Percentiles rank a stretch among this genome's conserved stretches.
Evolutionary conservation across 805 yeast genomes (phyloP).

Genomic region (Schizosaccharomyces japonicus): DNA sequence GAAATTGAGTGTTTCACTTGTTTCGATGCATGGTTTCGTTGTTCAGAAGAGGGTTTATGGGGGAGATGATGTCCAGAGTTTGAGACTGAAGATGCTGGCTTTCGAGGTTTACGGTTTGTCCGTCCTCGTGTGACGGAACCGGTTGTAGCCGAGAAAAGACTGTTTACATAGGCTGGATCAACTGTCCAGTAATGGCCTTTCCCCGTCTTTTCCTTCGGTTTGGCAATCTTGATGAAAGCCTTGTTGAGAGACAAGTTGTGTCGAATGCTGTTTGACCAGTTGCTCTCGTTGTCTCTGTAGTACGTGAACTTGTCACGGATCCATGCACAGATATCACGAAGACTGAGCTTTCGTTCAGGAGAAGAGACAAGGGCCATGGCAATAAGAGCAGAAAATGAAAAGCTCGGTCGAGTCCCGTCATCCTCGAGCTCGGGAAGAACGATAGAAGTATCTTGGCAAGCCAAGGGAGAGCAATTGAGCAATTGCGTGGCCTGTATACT

Average conservation of each 20-base stretch:
- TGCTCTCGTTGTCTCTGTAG: slow-evolving; percentile 73
- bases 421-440: too few species aligned
- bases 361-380: slow-evolving; percentile 86
- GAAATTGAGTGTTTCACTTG: too few species aligned
- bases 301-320: slow-evolving; percentile 71
- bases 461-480: too few species aligned
- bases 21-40: too few species aligned
- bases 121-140: too few species aligned
- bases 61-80: too few species aligned
- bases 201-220: slow-evolving; percentile 93
- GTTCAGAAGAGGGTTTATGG: too few species aligned
- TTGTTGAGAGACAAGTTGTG: slow-evolving; percentile 84
- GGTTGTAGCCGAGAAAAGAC: too few species aligned
- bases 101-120: too few species aligned
- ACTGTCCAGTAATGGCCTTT: slow-evolving; percentile 99
- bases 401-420: slow-evolving; percentile 89
- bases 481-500: too few species aligned
- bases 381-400: slow-evolving; percentile 95
- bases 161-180: slow-evolving; percentile 49
- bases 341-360: slow-evolving; percentile 62
- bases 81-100: too few species aligned
- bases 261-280: slow-evolving; percentile 96
- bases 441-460: too few species aligned
- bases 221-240: slow-evolving; percentile 91
- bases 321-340: slow-evolving; percentile 82